These are phyloP conservation scores for Debaryomyces castellii DNA, from an alignment of 805 yeast species.

Conservation along the genomic window DNA sequence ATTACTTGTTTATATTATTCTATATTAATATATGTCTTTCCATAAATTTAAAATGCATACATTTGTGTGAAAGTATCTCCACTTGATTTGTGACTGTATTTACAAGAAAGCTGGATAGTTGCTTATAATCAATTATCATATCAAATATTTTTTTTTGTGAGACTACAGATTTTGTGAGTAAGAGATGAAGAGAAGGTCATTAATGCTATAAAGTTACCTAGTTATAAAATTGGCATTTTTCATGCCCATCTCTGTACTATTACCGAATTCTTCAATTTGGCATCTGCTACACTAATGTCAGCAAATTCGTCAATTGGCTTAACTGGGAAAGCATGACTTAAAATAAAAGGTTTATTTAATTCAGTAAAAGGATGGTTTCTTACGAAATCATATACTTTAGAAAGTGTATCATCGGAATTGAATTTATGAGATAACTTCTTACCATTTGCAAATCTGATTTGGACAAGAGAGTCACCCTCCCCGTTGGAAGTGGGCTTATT, in stretches of 20 bases:
- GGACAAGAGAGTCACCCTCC: constrained; percentile 72
- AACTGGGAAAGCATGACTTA: constrained; percentile 83
- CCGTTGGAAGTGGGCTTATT: constrained; percentile 19
- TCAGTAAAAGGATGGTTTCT: constrained; percentile 43
- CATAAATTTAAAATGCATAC: background rate
- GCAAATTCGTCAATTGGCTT: constrained; percentile 59
- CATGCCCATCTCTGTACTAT: constrained; percentile 82
- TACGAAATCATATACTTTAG: constrained; percentile 68
- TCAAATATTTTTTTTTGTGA: background rate
- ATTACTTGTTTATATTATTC: background rate
- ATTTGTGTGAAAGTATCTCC: background rate
- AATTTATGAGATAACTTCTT: constrained; percentile 64
- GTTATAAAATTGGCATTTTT: background rate
- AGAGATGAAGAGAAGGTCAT: background rate
- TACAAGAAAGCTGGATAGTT: background rate
- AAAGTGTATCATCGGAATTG: constrained; percentile 62
- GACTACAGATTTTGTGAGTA: background rate
- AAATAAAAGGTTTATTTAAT: constrained; percentile 53
- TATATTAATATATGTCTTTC: background rate
- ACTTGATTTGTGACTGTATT: background rate
- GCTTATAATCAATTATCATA: background rate
- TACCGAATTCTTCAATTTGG: constrained; percentile 80
- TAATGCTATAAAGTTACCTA: background rate
- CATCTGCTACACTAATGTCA: constrained; percentile 60
- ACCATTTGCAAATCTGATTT: constrained; percentile 86